phyloP scores from a whole-genome alignment of 208 protist genomes.

The Trypanosoma platydactyli region DNA sequence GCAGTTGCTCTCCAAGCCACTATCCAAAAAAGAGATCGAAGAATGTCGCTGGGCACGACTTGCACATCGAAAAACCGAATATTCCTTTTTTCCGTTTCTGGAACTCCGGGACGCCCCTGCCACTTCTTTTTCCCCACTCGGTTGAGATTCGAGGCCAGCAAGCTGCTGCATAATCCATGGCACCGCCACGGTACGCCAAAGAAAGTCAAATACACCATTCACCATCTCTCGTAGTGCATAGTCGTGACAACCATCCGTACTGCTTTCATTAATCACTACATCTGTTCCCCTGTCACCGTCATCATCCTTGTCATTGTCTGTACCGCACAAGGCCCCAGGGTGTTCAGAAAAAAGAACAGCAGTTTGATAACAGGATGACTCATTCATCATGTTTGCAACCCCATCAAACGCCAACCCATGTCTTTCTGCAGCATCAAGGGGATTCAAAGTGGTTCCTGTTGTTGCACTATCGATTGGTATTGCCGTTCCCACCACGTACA shows the following conservation, averaged over 20 bases:
- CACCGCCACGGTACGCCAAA: conserved; percentile 32
- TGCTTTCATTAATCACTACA: conserved; percentile 1
- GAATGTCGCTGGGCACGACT: neutral
- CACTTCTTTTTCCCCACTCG: neutral
- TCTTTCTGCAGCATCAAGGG: neutral
- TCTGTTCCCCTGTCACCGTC: neutral
- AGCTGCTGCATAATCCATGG: conserved; percentile 29
- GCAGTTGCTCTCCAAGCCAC: neutral
- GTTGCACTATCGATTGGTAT: neutral
- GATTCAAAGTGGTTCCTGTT: neutral
- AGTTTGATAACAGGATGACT: conserved; percentile 10
- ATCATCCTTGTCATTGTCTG: neutral
- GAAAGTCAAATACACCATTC: conserved; percentile 21
- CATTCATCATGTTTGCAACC: neutral
- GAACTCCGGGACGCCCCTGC: neutral
- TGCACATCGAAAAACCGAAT: neutral
- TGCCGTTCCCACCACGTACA: conserved; percentile 43
- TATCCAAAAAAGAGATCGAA: no score
- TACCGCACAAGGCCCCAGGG: no score
- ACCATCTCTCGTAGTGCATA: conserved; percentile 1
- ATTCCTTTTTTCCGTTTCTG: neutral
- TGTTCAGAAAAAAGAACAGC: conserved; percentile 3
- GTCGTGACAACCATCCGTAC: neutral
- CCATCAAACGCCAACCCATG: neutral
- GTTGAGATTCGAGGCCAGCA: neutral